Base-by-base conservation (phyloP, 768 basidiomycete genomes). In the Tulasnella sp. region DNA sequence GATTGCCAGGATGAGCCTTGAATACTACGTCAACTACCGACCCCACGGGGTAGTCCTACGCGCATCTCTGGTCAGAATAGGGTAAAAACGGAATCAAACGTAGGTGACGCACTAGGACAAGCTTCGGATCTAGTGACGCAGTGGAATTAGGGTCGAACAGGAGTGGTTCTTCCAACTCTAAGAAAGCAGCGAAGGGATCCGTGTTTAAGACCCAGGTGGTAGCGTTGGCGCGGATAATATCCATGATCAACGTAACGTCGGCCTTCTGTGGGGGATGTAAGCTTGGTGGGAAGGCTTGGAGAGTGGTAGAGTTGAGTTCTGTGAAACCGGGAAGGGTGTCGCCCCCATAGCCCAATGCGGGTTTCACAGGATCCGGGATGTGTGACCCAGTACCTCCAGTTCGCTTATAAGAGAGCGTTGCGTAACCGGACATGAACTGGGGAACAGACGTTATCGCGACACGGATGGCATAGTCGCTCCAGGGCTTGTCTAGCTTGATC, bases 361-460 rank as follows among this genome's bases (percentile, higher is more conserved):
- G 50, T 15, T 52, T 52, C 2, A 14, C 37, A 6, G 50, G 31
- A 7, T 11, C 27, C 6, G 50, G 50, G 50, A 52, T 12, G 32
- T 4, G 7, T 23, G 27, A 34, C 2, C 31, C 27, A 1, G 50
- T 29, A 3, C n/a, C 2, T 4, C 37, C 50, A 11, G 4, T 52
- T 12, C 21, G 32, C 15, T 15, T 34, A 21, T 55, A 55, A 2
- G 53, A 41, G 8, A 55, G 53, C 25, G 43, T 40, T 25, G 39
- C 53, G 41, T 42, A 55, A 11, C 53, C 53, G 15, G 53, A 43
- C 6, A 55, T 55, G 21, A 27, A 23, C 43, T 55, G 53, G 17
- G 53, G 53, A 19, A 45, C 5, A 6, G 25, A 36, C 7, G 40
- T 31, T 21, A 34, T 40, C 27, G 53, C 53, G 12, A 55, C 27